phyloP scores from a whole-genome alignment of 306 rosid genomes.

The Malus sylvestris region DNA sequence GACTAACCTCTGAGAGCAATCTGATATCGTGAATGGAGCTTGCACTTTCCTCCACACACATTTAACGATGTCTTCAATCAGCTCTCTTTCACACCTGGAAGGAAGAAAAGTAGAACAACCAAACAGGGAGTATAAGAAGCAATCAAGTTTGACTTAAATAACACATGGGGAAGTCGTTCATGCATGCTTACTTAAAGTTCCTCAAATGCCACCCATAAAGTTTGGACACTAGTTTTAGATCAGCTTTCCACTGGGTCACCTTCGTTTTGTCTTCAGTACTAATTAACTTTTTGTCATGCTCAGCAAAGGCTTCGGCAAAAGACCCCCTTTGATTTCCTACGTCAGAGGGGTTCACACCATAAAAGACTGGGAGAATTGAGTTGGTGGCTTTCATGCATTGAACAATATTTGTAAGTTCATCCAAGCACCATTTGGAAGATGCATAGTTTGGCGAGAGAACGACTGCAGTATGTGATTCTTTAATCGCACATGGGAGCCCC shows the following conservation, averaged over 20 bases:
- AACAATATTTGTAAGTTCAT: not conserved
- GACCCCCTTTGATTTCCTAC: not conserved
- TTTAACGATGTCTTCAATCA: not conserved
- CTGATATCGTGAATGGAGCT: not conserved
- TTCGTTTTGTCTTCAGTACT: not conserved
- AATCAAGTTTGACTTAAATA: not conserved
- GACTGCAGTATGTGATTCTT: not conserved
- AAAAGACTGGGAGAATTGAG: not conserved
- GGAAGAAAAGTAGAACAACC: not conserved
- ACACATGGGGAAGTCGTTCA: not conserved
- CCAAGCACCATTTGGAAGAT: not conserved
- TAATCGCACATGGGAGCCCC: not conserved
- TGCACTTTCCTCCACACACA: not conserved
- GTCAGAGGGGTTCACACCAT: not conserved
- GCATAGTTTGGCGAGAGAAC: not conserved
- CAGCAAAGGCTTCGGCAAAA: not conserved
- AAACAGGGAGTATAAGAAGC: not conserved
- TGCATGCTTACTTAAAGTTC: not conserved
- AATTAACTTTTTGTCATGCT: not conserved
- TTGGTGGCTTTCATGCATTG: not conserved
- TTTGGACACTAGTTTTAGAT: not conserved
- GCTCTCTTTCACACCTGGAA: not conserved
- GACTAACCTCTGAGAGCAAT: not conserved
- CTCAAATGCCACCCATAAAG: not conserved
- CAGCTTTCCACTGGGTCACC: not conserved